Evolutionary conservation across 768 basidiomycete species (phyloP).

Genomic region (Leccinellum rugosiceps): DNA sequence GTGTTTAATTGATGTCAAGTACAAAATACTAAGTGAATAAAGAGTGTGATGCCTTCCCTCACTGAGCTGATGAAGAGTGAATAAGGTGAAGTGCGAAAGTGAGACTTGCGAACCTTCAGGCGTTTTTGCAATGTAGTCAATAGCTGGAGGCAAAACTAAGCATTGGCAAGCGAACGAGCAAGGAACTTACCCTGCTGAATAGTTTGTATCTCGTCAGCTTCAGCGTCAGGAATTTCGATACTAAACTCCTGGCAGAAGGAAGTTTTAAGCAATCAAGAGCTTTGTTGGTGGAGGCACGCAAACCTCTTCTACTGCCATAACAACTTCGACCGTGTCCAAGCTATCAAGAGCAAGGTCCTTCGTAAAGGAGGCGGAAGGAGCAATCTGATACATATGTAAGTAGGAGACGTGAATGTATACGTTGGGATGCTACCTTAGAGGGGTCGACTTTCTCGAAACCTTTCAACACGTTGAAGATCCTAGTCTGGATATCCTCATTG

Average conservation of each 20-base stretch:
- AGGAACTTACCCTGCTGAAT: constrained; percentile 75
- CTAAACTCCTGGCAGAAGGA: constrained; percentile 73
- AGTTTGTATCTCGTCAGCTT: constrained; percentile 92
- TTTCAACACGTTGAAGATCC: constrained; percentile 31
- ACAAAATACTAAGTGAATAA: constrained; percentile 14
- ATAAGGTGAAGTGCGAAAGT: constrained; percentile 10
- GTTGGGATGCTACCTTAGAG: constrained; percentile 22
- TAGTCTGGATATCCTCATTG: constrained; percentile 20
- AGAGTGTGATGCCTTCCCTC: constrained; percentile 22
- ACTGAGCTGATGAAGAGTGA: constrained; percentile 42
- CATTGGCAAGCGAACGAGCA: background rate
- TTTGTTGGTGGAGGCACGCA: constrained; percentile 2
- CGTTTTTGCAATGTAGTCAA: constrained; percentile 93
- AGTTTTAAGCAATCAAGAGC: background rate
- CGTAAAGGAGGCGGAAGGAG: constrained; percentile 50
- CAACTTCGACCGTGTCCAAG: constrained; percentile 94
- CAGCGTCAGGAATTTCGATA: constrained; percentile 96
- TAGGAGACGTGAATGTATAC: constrained; percentile 6
- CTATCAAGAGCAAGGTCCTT: constrained; percentile 72
- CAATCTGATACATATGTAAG: constrained; percentile 50
- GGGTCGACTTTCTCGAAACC: constrained; percentile 30
- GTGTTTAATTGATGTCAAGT: constrained; percentile 18
- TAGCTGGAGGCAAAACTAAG: constrained; percentile 49
- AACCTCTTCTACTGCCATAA: constrained; percentile 98
- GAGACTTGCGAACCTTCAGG: constrained; percentile 64